phyloP scores from a whole-genome alignment of 2,329 filamentous ascomycete genomes.

The Aspergillus pseudoterreus region DNA sequence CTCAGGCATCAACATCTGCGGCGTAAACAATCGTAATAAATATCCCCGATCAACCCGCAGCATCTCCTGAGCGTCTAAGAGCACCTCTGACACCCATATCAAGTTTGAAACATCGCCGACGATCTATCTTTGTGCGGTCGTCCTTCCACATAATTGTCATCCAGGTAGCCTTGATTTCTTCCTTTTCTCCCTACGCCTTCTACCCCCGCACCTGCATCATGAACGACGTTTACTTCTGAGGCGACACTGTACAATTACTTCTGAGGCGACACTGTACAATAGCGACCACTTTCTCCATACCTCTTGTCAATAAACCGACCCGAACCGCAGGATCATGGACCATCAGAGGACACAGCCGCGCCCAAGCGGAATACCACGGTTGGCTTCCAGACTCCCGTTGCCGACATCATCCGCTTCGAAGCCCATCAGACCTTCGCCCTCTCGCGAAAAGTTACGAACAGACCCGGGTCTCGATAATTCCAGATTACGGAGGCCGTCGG shows the following conservation, averaged over 20 bases:
- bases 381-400: slow-evolving; percentile 51
- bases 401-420: slow-evolving; percentile 39
- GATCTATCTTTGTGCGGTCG: too few species aligned
- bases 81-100: too few species aligned
- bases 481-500: slow-evolving; percentile 37
- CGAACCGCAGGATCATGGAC: slow-evolving; percentile 28
- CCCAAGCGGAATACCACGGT: slow-evolving; percentile 46
- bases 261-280: neutral
- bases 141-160: neutral
- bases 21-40: slow-evolving; percentile 1
- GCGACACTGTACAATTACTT: neutral
- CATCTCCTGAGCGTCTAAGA: neutral
- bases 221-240: neutral
- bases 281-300: neutral
- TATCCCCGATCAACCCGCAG: neutral
- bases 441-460: slow-evolving; percentile 45
- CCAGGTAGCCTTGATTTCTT: neutral
- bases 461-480: slow-evolving; percentile 35
- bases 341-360: slow-evolving; percentile 26
- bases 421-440: slow-evolving; percentile 45
- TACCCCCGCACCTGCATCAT: neutral
- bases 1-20: neutral
- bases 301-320: neutral
- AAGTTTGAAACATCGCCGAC: too few species aligned
- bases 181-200: neutral